These are phyloP conservation scores for Quercus parvula DNA, from an alignment of 306 rosid species.

Conservation along the genomic window DNA sequence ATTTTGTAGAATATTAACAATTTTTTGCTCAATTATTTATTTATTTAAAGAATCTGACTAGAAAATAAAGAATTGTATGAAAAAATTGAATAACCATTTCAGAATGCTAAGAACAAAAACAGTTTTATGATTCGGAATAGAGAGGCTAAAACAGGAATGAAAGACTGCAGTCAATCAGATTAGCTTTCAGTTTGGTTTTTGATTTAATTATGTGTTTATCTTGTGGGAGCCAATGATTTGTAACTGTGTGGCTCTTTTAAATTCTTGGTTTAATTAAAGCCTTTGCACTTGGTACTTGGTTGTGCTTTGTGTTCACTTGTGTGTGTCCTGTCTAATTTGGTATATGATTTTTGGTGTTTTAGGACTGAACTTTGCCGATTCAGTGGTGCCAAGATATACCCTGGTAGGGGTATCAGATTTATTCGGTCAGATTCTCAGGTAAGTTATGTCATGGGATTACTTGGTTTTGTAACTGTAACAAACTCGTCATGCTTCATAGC, in stretches of 20 bases:
- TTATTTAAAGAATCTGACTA: not conserved
- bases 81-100: not conserved
- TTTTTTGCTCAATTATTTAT: not conserved
- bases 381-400: slow-evolving; percentile 21
- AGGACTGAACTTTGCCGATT: slow-evolving; percentile 22
- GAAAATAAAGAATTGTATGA: not conserved
- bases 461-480: not conserved
- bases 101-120: not conserved
- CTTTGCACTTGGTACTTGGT: not conserved
- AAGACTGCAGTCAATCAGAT: not conserved
- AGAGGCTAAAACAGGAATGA: not conserved
- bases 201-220: not conserved
- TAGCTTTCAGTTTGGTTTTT: not conserved
- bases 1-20: not conserved
- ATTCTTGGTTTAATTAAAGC: not conserved
- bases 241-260: not conserved
- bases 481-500: too few relatives aligned
- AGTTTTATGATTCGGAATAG: not conserved
- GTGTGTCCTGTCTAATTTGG: not conserved
- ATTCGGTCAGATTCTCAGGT: slow-evolving; percentile 17
- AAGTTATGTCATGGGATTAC: not conserved
- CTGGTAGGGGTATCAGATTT: slow-evolving; percentile 17
- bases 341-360: not conserved
- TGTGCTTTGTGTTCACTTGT: not conserved
- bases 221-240: not conserved